Percentiles rank a stretch among this genome's conserved stretches.
These are phyloP conservation scores for Reutealis trisperma DNA, from an alignment of 345 rosid genomes.

Conservation along the genomic window DNA sequence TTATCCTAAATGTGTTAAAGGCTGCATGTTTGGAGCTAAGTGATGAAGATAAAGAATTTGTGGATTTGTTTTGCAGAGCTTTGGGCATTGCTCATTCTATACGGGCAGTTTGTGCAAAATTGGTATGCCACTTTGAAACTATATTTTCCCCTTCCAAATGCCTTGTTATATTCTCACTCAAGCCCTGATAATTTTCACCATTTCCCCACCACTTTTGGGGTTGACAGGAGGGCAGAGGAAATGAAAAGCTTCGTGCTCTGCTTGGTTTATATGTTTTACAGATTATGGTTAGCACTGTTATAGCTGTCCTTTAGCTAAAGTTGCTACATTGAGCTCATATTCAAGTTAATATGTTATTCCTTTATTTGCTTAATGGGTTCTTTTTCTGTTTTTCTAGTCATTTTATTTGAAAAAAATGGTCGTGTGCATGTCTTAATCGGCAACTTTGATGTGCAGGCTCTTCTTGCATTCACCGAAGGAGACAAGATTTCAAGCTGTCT, in stretches of 20 bases:
- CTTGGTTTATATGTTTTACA: conserved; percentile 77
- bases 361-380: not conserved
- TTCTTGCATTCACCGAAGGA: conserved; percentile 54
- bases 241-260: conserved; percentile 57
- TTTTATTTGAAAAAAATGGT: not conserved
- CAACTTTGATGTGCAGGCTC: conserved; percentile 55
- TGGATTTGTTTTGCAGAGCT: conserved; percentile 57
- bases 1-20: conserved; percentile 58
- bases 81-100: conserved; percentile 63
- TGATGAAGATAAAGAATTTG: conserved; percentile 36
- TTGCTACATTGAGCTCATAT: not conserved
- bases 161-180: not conserved
- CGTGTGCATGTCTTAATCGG: conserved; percentile 18
- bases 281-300: conserved; percentile 56
- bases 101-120: conserved; percentile 45
- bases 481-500: conserved; percentile 36
- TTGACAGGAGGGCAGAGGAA: conserved; percentile 55
- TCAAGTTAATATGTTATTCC: not conserved
- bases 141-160: conserved; percentile 15
- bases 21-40: conserved; percentile 41
- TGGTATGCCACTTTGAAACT: conserved; percentile 46
- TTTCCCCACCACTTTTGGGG: conserved; percentile 3
- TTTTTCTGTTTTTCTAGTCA: not conserved
- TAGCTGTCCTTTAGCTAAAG: not conserved
- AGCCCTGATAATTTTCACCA: conserved; percentile 1